Base-by-base conservation (phyloP, 2,329 filamentous ascomycete species). In the Aspergillus ustus region DNA sequence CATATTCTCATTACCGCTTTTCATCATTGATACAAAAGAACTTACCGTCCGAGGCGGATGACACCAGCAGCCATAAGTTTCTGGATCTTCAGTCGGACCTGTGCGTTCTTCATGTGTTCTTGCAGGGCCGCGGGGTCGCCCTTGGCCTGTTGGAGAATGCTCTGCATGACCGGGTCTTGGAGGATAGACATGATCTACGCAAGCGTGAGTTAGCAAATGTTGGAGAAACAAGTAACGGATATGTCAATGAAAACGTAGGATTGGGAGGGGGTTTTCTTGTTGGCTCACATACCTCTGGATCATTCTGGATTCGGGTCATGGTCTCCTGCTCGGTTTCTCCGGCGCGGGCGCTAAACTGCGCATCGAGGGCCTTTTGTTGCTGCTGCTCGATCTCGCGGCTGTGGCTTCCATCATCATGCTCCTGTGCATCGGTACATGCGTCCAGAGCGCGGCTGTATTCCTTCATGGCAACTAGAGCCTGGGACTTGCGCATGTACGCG, bases 241-340 rank as follows among this genome's bases (percentile, higher is more conserved):
- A 3, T 13, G 40, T 20, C n/a, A 15, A n/a, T n/a, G n/a, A n/a
- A n/a, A n/a, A n/a, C n/a, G n/a, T n/a, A n/a, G n/a, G n/a, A n/a
- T n/a, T n/a, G n/a, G n/a, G n/a, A n/a, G n/a, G n/a, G n/a, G n/a
- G n/a, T n/a, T n/a, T n/a, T n/a, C n/a, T n/a, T n/a, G n/a, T n/a
- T n/a, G n/a, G n/a, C n/a, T 7, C 17, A 57, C 89, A 82, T 81
- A 94, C 91, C 81, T 97, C 94, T 7, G 93, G 94, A 71, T 98
- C 94, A 69, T 89, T 88, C 83, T 91, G 89, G 75, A 99, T 88
- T 67, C 96, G 86, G 82, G 96, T 92, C 77, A 92, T 89, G 1
- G 95, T 97, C 85, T 99, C 89, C 78, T 97, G 91, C 82, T 99
- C 95, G 0, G 91, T 93, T 87, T 99, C 95, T 69, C 95, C 95